Evolutionary conservation across 345 rosid species (phyloP).

Genomic region (Gossypium mustelinum): DNA sequence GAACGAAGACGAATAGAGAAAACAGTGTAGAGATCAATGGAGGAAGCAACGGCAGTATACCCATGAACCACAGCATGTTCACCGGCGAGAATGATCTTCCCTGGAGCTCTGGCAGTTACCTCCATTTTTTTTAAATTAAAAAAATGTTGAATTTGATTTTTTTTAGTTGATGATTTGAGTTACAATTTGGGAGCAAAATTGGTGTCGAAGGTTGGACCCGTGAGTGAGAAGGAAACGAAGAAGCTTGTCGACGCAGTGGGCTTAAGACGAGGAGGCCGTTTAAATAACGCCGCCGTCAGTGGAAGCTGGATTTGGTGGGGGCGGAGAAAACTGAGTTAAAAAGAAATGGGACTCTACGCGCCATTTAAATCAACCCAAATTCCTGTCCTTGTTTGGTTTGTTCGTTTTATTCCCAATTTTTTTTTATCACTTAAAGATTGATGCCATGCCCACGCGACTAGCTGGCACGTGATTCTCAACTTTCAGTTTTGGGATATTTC

Average conservation of each 20-base stretch:
- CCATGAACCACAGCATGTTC: slow-evolving; percentile 99
- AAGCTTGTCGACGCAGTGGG: neutral
- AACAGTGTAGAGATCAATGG: slow-evolving; percentile 74
- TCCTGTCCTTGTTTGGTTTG: neutral
- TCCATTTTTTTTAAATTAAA: slow-evolving; percentile 43
- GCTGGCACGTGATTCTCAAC: neutral
- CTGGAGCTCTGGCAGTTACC: slow-evolving; percentile 90
- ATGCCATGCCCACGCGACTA: neutral
- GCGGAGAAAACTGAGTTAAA: neutral
- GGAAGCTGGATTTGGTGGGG: neutral
- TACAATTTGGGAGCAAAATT: neutral
- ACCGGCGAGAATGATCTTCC: slow-evolving; percentile 91
- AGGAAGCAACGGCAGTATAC: slow-evolving; percentile 84
- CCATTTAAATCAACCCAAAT: neutral
- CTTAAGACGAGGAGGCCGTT: too few species aligned
- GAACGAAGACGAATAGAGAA: slow-evolving; percentile 51
- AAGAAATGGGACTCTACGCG: neutral
- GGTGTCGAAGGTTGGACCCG: neutral
- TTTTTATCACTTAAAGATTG: neutral
- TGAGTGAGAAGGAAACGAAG: neutral
- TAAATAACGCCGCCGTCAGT: neutral
- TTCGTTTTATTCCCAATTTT: neutral
- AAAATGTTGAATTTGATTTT: neutral
- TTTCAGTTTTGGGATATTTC: too few species aligned
- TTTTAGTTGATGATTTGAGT: neutral